phyloP scores from a whole-genome alignment of 2,329 filamentous ascomycete genomes.

The Gliomastix tumulicola region DNA sequence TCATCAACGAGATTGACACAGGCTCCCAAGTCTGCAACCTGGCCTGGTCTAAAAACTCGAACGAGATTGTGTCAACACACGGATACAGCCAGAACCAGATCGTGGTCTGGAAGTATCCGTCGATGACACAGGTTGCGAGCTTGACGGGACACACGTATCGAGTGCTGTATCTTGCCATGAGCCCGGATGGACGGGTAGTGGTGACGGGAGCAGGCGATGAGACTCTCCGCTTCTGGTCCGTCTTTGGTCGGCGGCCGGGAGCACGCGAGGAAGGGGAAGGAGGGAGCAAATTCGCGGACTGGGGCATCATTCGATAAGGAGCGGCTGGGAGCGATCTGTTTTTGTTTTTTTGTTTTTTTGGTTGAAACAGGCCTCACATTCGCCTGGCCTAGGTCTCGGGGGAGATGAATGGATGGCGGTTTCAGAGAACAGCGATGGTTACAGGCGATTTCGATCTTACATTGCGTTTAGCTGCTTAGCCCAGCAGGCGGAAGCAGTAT shows the following conservation, averaged over 20 bases:
- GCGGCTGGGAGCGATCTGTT: background rate
- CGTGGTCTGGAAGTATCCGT: constrained; percentile 98
- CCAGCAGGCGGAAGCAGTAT: too few relatives aligned
- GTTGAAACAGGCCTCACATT: too few relatives aligned
- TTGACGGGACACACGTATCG: constrained; percentile 95
- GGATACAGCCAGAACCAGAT: constrained; percentile 98
- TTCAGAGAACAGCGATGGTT: too few relatives aligned
- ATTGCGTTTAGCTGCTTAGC: too few relatives aligned
- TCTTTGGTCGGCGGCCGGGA: constrained; percentile 78
- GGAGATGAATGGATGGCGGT: too few relatives aligned
- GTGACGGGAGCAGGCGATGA: constrained; percentile 96
- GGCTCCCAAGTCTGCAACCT: constrained; percentile 99
- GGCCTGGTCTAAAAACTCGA: constrained; percentile 94
- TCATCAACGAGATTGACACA: constrained; percentile 86
- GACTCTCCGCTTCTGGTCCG: constrained; percentile 93
- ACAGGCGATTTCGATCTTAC: too few relatives aligned
- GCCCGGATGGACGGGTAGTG: constrained; percentile 86
- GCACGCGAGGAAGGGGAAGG: constrained; percentile 61
- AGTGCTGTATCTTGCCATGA: constrained; percentile 95
- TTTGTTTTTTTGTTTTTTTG: background rate
- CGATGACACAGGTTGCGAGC: constrained; percentile 93
- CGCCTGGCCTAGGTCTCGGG: too few relatives aligned
- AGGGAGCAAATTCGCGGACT: constrained; percentile 61
- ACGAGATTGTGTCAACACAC: constrained; percentile 95
- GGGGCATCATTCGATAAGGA: constrained; percentile 69